Percentiles rank a stretch among this genome's conserved stretches.
Evolutionary conservation across 2,329 filamentous ascomycete genomes (phyloP).

Genomic region (Fusarium succisae): DNA sequence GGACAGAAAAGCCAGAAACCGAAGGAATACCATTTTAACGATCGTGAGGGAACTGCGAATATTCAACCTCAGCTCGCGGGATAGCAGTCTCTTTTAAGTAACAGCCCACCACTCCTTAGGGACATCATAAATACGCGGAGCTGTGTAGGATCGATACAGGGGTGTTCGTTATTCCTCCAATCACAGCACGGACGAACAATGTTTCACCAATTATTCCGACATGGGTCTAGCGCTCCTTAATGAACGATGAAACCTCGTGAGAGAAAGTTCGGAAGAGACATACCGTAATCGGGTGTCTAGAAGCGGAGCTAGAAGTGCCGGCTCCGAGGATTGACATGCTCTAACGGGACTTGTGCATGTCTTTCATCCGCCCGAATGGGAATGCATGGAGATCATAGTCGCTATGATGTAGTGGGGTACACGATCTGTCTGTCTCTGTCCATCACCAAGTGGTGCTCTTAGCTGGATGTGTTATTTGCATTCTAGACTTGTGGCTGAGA

Average conservation of each 20-base stretch:
- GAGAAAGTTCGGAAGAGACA: not conserved
- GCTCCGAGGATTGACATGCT: not conserved
- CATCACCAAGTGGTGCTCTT: too few relatives aligned
- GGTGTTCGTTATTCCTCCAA: constrained; percentile 21
- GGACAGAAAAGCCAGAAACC: constrained; percentile 20
- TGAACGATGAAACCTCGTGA: constrained; percentile 7
- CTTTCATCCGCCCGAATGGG: not conserved
- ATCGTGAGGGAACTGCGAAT: not conserved
- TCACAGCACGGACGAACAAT: not conserved
- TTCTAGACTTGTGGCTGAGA: too few relatives aligned
- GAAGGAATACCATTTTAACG: constrained; percentile 24
- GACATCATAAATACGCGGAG: not conserved
- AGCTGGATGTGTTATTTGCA: too few relatives aligned
- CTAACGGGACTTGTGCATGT: not conserved
- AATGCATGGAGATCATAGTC: not conserved
- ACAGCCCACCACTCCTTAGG: too few relatives aligned
- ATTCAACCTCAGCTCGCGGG: too few relatives aligned
- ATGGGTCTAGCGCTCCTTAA: constrained; percentile 2
- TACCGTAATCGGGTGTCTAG: not conserved
- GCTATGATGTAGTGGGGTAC: too few relatives aligned
- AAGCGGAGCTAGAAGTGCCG: not conserved
- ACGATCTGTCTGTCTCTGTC: too few relatives aligned
- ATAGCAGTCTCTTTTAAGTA: too few relatives aligned
- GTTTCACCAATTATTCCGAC: constrained; percentile 13
- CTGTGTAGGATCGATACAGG: not conserved